phyloP scores from a whole-genome alignment of 148 eudicot genomes.

The Cornus kousa region DNA sequence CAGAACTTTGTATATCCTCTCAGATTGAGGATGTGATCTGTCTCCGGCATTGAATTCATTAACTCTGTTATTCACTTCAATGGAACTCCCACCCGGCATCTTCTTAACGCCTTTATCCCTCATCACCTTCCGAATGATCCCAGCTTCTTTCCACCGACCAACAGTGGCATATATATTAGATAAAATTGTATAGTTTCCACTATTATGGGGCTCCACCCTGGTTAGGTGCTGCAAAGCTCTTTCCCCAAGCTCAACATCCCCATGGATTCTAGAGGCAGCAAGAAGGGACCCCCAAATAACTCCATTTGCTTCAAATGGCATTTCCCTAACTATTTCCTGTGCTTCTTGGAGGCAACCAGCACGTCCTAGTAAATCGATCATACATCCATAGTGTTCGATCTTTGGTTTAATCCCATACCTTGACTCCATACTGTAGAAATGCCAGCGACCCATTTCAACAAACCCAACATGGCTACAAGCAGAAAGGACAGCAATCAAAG shows the following conservation, averaged over 20 bases:
- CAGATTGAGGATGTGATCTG: slow-evolving; percentile 33
- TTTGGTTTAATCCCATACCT: slow-evolving; percentile 44
- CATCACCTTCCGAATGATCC: slow-evolving; percentile 45
- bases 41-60: slow-evolving; percentile 35
- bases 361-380: slow-evolving; percentile 59
- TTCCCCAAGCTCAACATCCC: slow-evolving; percentile 42
- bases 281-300: slow-evolving; percentile 72
- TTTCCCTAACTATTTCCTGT: slow-evolving; percentile 31
- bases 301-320: slow-evolving; percentile 54
- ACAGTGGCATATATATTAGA: slow-evolving; percentile 49
- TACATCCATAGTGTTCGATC: slow-evolving; percentile 63
- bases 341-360: slow-evolving; percentile 53
- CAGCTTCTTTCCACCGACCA: slow-evolving; percentile 53
- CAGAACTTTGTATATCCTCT: slow-evolving; percentile 32
- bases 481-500: slow-evolving; percentile 47
- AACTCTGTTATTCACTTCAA: slow-evolving; percentile 37
- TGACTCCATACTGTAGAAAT: slow-evolving; percentile 36
- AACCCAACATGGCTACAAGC: slow-evolving; percentile 62
- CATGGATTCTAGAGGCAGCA: slow-evolving; percentile 42
- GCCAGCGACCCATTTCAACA: slow-evolving; percentile 45
- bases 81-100: slow-evolving; percentile 45
- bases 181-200: slow-evolving; percentile 49
- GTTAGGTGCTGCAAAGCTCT: slow-evolving; percentile 35
- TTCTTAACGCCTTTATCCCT: slow-evolving; percentile 43
- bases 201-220: slow-evolving; percentile 48